These are phyloP conservation scores for Coemansia sp. DNA, from an alignment of 192 early-diverging fungal species.

Conservation along the genomic window DNA sequence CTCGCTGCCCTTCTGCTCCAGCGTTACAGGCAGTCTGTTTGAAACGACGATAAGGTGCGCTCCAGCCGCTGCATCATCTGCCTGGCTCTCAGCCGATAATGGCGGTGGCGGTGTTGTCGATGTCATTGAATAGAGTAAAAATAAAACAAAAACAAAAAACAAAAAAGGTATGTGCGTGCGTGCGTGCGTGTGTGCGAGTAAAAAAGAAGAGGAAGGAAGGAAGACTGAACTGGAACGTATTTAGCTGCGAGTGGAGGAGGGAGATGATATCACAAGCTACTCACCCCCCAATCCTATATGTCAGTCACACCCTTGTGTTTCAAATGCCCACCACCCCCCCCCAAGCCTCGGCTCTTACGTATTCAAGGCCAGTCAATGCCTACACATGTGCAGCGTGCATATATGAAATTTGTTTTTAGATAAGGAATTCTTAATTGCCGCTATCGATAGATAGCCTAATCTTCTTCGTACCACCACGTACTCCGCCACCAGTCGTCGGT, in stretches of 20 bases:
- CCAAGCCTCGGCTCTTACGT: not conserved
- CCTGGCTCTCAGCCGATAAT: slow-evolving; percentile 5
- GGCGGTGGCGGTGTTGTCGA: not conserved
- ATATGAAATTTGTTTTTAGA: not conserved
- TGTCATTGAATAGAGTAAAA: not conserved
- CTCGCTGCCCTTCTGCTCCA: slow-evolving; percentile 40
- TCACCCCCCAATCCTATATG: not conserved
- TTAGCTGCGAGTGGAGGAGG: too few species aligned
- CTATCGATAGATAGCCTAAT: slow-evolving; percentile 44
- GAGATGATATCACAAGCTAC: not conserved
- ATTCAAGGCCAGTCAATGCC: not conserved
- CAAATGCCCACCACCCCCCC: not conserved
- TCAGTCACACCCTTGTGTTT: not conserved
- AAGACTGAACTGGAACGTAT: too few species aligned
- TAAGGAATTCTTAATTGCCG: not conserved
- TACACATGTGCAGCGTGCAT: slow-evolving; percentile 4
- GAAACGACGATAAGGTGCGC: slow-evolving; percentile 86
- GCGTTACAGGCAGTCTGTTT: slow-evolving; percentile 94
- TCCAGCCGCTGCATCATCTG: slow-evolving; percentile 28
- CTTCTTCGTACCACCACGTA: slow-evolving; percentile 32
- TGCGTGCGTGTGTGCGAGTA: not conserved
- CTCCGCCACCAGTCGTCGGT: slow-evolving; percentile 23
- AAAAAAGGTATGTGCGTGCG: too few species aligned
- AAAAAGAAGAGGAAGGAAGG: not conserved
- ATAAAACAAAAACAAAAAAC: not conserved